Evolutionary conservation across 2,329 filamentous ascomycete species (phyloP).

Genomic region (Ophiostoma himal-ulmi): DNA sequence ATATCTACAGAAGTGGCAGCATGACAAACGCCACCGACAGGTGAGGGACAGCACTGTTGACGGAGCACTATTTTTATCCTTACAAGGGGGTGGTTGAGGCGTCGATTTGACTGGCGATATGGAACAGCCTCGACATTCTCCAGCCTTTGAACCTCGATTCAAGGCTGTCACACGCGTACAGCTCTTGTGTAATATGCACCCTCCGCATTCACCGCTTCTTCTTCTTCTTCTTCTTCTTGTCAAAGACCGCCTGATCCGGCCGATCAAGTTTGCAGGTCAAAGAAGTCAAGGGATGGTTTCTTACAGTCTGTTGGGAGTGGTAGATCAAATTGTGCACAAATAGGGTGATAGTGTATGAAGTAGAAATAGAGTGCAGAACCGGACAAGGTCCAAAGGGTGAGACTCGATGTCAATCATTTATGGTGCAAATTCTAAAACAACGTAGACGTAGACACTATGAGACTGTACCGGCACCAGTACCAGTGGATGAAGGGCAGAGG

Average conservation of each 20-base stretch:
- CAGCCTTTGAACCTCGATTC: neutral
- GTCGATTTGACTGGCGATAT: neutral
- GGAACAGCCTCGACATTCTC: neutral
- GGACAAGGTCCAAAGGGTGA: neutral
- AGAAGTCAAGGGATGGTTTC: neutral
- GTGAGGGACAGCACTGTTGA: neutral
- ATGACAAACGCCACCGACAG: neutral
- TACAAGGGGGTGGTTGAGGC: neutral
- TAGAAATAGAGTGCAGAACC: neutral
- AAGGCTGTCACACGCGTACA: neutral
- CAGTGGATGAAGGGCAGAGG: neutral
- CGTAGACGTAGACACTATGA: neutral
- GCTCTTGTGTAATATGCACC: neutral
- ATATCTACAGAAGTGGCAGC: neutral
- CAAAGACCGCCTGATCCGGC: neutral
- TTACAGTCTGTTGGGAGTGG: neutral
- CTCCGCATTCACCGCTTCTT: neutral
- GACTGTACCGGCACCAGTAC: neutral
- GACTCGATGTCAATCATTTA: neutral
- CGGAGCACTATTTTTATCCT: neutral
- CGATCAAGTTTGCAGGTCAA: neutral
- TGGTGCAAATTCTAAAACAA: neutral
- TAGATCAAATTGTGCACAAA: neutral
- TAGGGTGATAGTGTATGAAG: neutral
- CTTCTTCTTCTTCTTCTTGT: neutral